These are phyloP conservation scores for Fistulinella cinereoalba DNA, from an alignment of 1,284 basidiomycete species.

Conservation along the genomic window DNA sequence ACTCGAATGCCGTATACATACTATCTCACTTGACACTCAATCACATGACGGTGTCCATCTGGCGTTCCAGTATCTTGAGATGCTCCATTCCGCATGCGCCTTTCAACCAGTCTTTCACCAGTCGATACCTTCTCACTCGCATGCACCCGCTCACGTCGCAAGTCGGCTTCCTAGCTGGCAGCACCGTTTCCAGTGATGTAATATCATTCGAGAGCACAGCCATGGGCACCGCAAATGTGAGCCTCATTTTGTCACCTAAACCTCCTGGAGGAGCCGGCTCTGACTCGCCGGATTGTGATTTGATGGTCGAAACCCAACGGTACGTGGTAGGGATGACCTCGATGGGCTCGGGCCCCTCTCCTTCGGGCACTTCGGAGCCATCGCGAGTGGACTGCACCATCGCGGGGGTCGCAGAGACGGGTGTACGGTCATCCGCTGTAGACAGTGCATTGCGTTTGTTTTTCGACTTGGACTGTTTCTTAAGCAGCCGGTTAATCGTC, in stretches of 20 bases:
- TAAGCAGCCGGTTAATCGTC: slow-evolving; percentile 88
- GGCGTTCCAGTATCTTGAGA: slow-evolving; percentile 48
- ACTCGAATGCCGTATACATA: too few species aligned
- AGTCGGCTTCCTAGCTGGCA: slow-evolving; percentile 15
- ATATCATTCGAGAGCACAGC: slow-evolving; percentile 30
- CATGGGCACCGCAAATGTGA: slow-evolving; percentile 55
- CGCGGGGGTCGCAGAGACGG: slow-evolving; percentile 32
- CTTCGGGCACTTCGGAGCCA: slow-evolving; percentile 32
- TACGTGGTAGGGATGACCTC: slow-evolving; percentile 52
- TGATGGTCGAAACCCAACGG: slow-evolving; percentile 57
- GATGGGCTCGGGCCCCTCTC: slow-evolving; percentile 32
- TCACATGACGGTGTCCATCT: too few species aligned
- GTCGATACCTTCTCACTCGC: slow-evolving; percentile 48
- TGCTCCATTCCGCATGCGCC: slow-evolving; percentile 58
- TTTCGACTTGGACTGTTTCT: slow-evolving; percentile 77
- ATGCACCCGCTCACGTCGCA: slow-evolving; percentile 52
- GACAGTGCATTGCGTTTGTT: slow-evolving; percentile 57
- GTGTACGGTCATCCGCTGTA: slow-evolving; percentile 46
- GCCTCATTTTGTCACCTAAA: slow-evolving; percentile 27
- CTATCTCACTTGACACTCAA: too few species aligned
- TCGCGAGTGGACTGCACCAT: slow-evolving; percentile 30
- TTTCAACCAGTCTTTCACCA: slow-evolving; percentile 45
- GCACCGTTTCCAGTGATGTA: slow-evolving; percentile 2
- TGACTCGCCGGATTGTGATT: slow-evolving; percentile 3
- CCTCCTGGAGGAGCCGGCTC: neutral